Base-by-base conservation (phyloP, 2,329 filamentous ascomycete species). In the Pseudogymnoascus sp. region DNA sequence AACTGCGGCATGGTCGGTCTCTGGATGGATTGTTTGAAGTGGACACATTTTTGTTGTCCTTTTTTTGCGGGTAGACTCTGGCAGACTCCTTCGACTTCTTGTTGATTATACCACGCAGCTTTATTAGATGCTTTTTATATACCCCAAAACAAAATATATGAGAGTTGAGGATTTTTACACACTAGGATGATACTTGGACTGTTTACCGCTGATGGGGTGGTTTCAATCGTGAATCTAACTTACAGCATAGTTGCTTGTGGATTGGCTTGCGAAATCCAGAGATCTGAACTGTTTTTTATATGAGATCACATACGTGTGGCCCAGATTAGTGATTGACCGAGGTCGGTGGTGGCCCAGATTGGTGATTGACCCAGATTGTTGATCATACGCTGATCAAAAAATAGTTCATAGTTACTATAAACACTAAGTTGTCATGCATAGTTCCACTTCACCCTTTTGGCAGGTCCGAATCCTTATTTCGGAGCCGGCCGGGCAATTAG, bases 81-180 rank as follows among this genome's bases (percentile, higher is more conserved):
- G 46, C 26, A 53, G n/a, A 31, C 46, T 15, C 9, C 46, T 17
- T 53, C 26, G 15, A 15, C 46, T 53, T 53, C 46, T 31, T 53
- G 46, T 53, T 53, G 23, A 53, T 53, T 53, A 53, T 53, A 53
- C 46, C 46, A 53, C 9, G 46, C 46, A 53, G 46, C 46, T 53
- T 31, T 53, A 26, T 53, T 53, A 53, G 46, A 53, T 53, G 23
- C 46, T 53, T 53, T 53, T 53, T 53, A 53, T 53, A 53, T 53
- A 53, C 46, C 46, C 46, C 46, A n/a, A 31, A 53, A 53, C n/a
- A 53, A 53, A 53, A 44, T 53, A 53, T 23, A 53, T 31, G 46
- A 53, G 44, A 50, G 9, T 53, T 53, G 46, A 53, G 26, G 1
- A 31, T 31, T 53, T 31, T 31, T 17, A 31, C 46, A 31, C 9